Base-by-base conservation (phyloP, 768 basidiomycete genomes). In the Kondoa malvinella region DNA sequence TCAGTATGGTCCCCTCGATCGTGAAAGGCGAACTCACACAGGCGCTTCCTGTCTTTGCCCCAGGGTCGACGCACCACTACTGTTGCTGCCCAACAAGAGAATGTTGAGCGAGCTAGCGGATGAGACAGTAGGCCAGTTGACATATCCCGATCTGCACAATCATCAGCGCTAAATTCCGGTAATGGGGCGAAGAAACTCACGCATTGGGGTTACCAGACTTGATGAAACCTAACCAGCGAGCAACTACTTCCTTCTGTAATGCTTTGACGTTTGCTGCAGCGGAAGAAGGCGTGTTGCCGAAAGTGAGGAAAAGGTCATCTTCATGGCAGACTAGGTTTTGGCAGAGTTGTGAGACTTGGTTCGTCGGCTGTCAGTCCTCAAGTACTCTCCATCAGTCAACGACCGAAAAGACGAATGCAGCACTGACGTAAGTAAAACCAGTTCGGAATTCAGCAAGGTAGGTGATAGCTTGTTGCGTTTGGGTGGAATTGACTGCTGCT, bases 191-290 rank as follows among this genome's bases (percentile, higher is more conserved):
- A 8, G 21, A 50, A 21, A 50, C 40, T 50, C 8, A 50, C 40
- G 40, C 40, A 72, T 87, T 88, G 29, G 87, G 87, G 68, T 82
- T 80, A 2, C 86, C 85, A 1, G 77, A 83, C 66, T 77, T 70
- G 50, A 87, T 76, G 80, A 88, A 89, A 1, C 82, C 80, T 70
- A 79, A 82, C 78, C 87, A 87, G 15, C 86, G 82, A 25, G 80
- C 78, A 75, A 87, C 86, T 73, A 88, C 82, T 74, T 89, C 83
- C n/a, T 75, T 77, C 56, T 81, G 81, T 59, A 89, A 80, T 8
- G 82, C 21, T 0, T 57, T 4, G 56, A 70, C 68, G 1, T 59
- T 66, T 0, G 40, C 32, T 27, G 78, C 82, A 15, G 87, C 0
- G 40, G 33, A 27, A 2, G 17, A n/a, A 17, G 12, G 26, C 2